phyloP scores from a whole-genome alignment of 352 stramenopile genomes.

The Phytophthora megakarya region DNA sequence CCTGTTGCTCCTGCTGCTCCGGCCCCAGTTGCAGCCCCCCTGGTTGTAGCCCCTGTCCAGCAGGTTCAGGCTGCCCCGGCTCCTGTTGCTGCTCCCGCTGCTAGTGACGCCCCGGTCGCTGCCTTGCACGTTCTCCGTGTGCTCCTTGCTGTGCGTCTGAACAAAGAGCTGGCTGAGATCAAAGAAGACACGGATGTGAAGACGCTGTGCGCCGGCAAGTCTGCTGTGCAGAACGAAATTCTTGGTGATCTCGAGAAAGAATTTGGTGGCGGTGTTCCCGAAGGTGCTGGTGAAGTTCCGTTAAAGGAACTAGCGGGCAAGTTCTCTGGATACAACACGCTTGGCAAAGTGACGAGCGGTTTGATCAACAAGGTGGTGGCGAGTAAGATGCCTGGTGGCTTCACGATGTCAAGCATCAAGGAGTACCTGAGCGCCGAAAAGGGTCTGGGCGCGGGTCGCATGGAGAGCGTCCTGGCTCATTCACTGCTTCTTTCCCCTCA shows the following conservation, averaged over 20 bases:
- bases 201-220: constrained; percentile 83
- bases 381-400: constrained; percentile 85
- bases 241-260: constrained; percentile 89
- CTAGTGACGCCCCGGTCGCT: constrained; percentile 65
- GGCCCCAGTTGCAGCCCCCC: constrained; percentile 33
- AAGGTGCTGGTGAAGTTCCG: constrained; percentile 74
- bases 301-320: constrained; percentile 73
- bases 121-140: constrained; percentile 76
- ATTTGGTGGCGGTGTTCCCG: constrained; percentile 69
- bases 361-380: constrained; percentile 80
- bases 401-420: constrained; percentile 83
- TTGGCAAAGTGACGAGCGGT: constrained; percentile 69
- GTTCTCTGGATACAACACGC: constrained; percentile 69
- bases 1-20: constrained; percentile 30
- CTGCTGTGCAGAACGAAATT: constrained; percentile 89
- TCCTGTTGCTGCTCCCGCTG: constrained; percentile 21
- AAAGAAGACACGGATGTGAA: constrained; percentile 78
- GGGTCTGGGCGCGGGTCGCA: constrained; percentile 64
- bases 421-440: constrained; percentile 63
- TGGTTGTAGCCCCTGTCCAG: constrained; percentile 26
- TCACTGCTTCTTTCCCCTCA: constrained; percentile 63
- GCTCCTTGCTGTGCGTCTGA: constrained; percentile 72
- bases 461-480: constrained; percentile 81
- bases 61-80: constrained; percentile 29
- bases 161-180: constrained; percentile 76